These are phyloP conservation scores for Trichoderma harzianum DNA, from an alignment of 2,329 filamentous ascomycete genomes.

Conservation along the genomic window DNA sequence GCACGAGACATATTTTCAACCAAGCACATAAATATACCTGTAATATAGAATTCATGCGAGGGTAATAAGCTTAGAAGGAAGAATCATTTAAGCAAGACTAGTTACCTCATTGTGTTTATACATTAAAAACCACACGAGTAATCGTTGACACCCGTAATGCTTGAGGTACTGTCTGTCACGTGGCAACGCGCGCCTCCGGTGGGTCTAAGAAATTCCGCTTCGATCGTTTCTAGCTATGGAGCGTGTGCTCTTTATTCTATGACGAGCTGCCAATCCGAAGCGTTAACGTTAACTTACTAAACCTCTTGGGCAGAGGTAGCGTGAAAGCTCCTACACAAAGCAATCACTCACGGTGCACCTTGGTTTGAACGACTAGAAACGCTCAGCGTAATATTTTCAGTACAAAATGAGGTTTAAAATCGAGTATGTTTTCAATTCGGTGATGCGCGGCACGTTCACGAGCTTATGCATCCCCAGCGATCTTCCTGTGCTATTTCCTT, in stretches of 20 bases:
- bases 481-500: conserved; percentile 55
- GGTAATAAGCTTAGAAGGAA: not conserved
- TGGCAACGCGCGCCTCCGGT: not conserved
- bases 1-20: not conserved
- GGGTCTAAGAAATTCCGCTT: not conserved
- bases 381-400: not conserved
- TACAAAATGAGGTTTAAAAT: conserved; percentile 18
- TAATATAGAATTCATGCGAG: conserved; percentile 1
- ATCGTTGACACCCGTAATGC: not conserved
- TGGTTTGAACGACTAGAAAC: not conserved
- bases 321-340: not conserved
- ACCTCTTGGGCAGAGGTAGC: not conserved
- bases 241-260: not conserved
- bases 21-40: not conserved
- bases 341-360: not conserved
- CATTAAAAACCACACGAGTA: not conserved
- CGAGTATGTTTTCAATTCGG: conserved; percentile 1
- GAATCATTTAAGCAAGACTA: not conserved
- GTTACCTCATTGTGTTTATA: not conserved
- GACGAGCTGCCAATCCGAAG: not conserved
- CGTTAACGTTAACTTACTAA: not conserved
- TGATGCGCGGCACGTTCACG: not conserved
- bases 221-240: not conserved
- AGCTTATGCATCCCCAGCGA: conserved; percentile 39
- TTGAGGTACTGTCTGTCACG: not conserved